Base-by-base conservation (phyloP, 768 basidiomycete genomes). In the Nidularia pulvinata region DNA sequence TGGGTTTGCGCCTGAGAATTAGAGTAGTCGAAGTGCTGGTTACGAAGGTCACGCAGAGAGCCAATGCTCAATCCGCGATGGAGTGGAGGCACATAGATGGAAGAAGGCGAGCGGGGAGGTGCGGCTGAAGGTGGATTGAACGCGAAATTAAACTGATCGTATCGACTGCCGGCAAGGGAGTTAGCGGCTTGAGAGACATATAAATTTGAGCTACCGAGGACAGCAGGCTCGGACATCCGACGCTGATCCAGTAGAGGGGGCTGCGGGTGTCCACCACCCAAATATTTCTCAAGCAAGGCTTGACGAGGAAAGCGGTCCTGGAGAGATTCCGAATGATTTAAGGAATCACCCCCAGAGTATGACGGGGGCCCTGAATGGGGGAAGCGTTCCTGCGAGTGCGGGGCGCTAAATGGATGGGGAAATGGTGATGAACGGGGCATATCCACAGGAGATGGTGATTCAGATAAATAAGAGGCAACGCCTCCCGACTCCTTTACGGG, bases 161-260 rank as follows among this genome's bases (percentile, higher is more conserved):
- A 72, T 53, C 69, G 77, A 53, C 58, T 65, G 48, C 66, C 57
- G 51, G 71, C 52, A 51, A 66, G 46, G 52, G 59, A 53, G 54
- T 69, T 68, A 39, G 68, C 51, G 52, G 72, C 51, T 44, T 72
- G 62, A 49, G 68, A 57, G 42, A 71, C 58, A 62, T 81, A 74
- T 50, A 75, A 57, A 65, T 72, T 74, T 59, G 73, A 61, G 48
- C 62, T 61, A 49, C 65, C 62, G 55, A 79, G 74, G 56, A 80
- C 71, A 51, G 81, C 70, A 46, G 86, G 84, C 65, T 87, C 85
- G 62, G 86, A 88, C 82, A 86, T 84, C 66, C 86, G 82, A 63
- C 85, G 76, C 50, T 83, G 82, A 71, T 85, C 84, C 53, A 79
- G 68, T 57, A 74, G 64, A 53, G 71, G 58, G 61, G 60, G 62